Evolutionary conservation across 768 basidiomycete species (phyloP).

Genomic region (Kwoniella pini): DNA sequence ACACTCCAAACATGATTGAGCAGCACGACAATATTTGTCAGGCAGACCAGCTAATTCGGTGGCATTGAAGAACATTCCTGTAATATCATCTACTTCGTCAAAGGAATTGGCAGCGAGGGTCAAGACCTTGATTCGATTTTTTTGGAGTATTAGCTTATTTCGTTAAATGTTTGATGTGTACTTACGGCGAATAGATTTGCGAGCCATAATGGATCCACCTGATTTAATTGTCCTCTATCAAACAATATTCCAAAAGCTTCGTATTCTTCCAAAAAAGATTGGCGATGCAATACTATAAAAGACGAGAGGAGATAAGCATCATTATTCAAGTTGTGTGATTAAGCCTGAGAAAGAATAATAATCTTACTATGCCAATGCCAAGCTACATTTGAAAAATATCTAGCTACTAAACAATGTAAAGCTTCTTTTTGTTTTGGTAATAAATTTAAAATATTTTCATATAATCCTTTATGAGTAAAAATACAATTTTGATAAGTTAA

Average conservation of each 20-base stretch:
- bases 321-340: too few species aligned
- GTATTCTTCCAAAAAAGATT: conserved; percentile 1
- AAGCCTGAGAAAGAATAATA: too few species aligned
- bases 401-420: not conserved
- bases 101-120: conserved; percentile 2
- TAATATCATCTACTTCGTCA: not conserved
- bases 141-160: too few species aligned
- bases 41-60: not conserved
- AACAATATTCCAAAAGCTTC: conserved; percentile 1
- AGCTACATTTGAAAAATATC: conserved; percentile 11
- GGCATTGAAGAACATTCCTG: not conserved
- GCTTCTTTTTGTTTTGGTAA: conserved; percentile 1
- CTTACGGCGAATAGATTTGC: conserved; percentile 1
- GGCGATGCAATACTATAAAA: conserved; percentile 4
- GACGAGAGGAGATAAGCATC: too few species aligned
- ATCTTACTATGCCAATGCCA: conserved; percentile 10
- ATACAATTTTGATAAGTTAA: not conserved
- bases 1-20: not conserved
- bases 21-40: not conserved
- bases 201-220: conserved; percentile 9
- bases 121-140: too few species aligned
- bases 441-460: not conserved
- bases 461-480: not conserved
- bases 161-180: not conserved
- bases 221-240: not conserved